phyloP scores from a whole-genome alignment of 805 yeast species.

The Cyberlindnera japonica region DNA sequence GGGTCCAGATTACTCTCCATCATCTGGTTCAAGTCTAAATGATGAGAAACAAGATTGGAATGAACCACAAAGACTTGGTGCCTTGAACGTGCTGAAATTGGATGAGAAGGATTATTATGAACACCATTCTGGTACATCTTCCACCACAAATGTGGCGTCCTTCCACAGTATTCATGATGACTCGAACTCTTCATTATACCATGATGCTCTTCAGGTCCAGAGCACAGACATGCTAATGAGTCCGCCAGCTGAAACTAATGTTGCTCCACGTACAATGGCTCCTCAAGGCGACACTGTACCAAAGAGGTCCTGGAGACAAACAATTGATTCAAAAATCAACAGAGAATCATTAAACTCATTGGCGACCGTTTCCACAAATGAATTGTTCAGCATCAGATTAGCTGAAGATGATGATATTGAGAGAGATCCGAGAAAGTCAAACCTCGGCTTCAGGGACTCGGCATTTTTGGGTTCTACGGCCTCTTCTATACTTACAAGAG shows the following conservation, averaged over 20 bases:
- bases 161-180: constrained; percentile 30
- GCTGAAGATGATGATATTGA: constrained; percentile 54
- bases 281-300: constrained; percentile 24
- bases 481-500: constrained; percentile 26
- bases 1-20: constrained; percentile 16
- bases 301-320: constrained; percentile 60
- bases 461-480: constrained; percentile 32
- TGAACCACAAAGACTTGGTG: constrained; percentile 39
- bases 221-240: constrained; percentile 38
- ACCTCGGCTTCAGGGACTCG: constrained; percentile 38
- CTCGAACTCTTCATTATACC: constrained; percentile 31
- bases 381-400: constrained; percentile 71
- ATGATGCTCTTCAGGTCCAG: constrained; percentile 37
- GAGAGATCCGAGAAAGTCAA: constrained; percentile 41
- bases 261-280: constrained; percentile 3
- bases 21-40: constrained; percentile 32
- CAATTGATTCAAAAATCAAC: constrained; percentile 30
- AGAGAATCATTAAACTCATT: constrained; percentile 68
- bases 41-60: constrained; percentile 27
- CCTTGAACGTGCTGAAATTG: constrained; percentile 48
- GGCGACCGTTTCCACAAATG: constrained; percentile 84
- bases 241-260: constrained; percentile 15
- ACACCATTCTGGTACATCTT: constrained; percentile 40
- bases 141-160: constrained; percentile 47
- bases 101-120: constrained; percentile 36